Conservation (phyloP, 441 rosid species). For the Populus hybrid region DNA sequence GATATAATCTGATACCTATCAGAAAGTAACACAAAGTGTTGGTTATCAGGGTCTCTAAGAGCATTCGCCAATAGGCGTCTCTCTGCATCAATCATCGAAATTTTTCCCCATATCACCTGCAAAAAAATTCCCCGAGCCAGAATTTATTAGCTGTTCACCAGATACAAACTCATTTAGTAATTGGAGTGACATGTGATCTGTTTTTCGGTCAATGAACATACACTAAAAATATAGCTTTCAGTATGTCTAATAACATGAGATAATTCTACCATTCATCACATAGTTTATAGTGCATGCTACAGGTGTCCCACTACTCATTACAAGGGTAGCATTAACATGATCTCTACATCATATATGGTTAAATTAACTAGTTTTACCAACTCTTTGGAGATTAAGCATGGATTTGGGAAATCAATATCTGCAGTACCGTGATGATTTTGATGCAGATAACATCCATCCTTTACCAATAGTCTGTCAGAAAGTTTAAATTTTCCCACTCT, state of each 20-base stretch:
- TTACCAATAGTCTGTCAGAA: background rate
- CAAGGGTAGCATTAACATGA: background rate
- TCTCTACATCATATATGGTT: background rate
- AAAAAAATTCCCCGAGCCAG: background rate
- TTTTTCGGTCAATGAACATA: background rate
- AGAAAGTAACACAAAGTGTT: conserved; percentile 92
- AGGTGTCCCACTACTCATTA: background rate
- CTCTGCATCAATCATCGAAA: conserved; percentile 99
- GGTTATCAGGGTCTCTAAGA: conserved; percentile 84
- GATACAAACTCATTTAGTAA: background rate
- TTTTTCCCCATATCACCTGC: conserved; percentile 92
- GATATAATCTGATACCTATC: conserved; percentile 50
- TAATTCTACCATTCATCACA: background rate
- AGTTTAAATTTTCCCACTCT: background rate
- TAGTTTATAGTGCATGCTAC: background rate
- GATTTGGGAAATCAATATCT: background rate
- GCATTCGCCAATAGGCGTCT: conserved; percentile 81
- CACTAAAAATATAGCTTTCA: background rate
- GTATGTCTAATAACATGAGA: background rate
- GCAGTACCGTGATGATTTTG: background rate
- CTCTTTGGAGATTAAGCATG: background rate
- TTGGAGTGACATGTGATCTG: background rate
- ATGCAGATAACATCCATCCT: background rate
- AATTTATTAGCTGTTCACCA: background rate
- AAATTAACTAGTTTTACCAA: background rate